These are phyloP conservation scores for Leishmania tarentolae DNA, from an alignment of 208 protist genomes.

Conservation along the genomic window DNA sequence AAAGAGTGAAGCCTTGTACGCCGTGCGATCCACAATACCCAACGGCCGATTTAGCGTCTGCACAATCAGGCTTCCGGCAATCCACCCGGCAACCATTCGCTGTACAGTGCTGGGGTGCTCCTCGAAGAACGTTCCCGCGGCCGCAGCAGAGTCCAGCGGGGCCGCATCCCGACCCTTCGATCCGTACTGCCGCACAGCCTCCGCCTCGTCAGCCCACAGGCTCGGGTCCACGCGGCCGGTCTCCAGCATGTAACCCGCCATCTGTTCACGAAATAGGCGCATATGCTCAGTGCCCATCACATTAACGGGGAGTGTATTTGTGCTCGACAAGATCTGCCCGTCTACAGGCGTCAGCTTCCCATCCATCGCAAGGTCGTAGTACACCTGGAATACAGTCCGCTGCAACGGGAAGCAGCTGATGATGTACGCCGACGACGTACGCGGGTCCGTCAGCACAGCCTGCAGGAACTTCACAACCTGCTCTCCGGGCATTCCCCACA, in stretches of 20 bases:
- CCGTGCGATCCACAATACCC: slow-evolving; percentile 18
- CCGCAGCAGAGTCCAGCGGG: too few species aligned
- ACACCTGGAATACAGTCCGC: slow-evolving; percentile 25
- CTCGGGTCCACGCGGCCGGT: background rate
- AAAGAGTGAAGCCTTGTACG: slow-evolving; percentile 39
- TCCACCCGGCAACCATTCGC: slow-evolving; percentile 51
- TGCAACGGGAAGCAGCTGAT: slow-evolving; percentile 29
- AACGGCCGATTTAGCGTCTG: slow-evolving; percentile 14
- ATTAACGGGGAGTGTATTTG: slow-evolving; percentile 30
- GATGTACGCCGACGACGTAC: slow-evolving; percentile 38
- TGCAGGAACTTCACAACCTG: slow-evolving; percentile 39
- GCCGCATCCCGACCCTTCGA: background rate
- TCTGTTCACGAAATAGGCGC: slow-evolving; percentile 35
- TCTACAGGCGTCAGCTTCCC: slow-evolving; percentile 15
- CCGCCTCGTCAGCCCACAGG: background rate
- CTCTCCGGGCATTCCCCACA: slow-evolving; percentile 30
- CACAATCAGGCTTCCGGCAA: slow-evolving; percentile 30
- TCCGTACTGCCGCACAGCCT: slow-evolving; percentile 3
- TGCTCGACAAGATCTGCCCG: slow-evolving; percentile 43
- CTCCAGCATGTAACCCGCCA: slow-evolving; percentile 41
- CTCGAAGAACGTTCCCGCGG: slow-evolving; percentile 14
- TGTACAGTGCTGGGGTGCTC: slow-evolving; percentile 12
- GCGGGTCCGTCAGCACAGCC: slow-evolving; percentile 30
- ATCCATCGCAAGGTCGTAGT: slow-evolving; percentile 10
- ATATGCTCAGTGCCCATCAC: slow-evolving; percentile 30